A percentile compares a stretch with the other conserved stretches of the same genome.
Evolutionary conservation across 192 early-diverging fungal genomes (phyloP).

Genomic region (Coemansia sp.): DNA sequence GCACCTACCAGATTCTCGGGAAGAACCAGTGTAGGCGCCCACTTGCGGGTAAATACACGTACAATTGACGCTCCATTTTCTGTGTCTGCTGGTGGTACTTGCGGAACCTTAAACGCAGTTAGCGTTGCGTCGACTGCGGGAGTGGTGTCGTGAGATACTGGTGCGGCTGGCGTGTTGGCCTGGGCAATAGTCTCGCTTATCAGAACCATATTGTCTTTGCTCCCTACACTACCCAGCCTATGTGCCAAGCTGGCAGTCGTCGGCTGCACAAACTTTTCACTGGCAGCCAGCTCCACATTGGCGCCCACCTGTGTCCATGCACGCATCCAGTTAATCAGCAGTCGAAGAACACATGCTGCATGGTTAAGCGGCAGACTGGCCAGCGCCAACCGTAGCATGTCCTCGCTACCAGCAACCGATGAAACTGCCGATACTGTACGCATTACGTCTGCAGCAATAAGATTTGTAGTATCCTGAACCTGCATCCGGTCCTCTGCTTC

Average conservation of each 20-base stretch:
- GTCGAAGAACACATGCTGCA: conserved; percentile 37
- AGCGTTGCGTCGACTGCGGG: conserved; percentile 36
- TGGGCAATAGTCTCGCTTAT: conserved; percentile 10
- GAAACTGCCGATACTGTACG: conserved; percentile 33
- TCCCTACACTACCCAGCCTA: neutral
- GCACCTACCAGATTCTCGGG: conserved; percentile 23
- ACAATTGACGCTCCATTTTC: conserved; percentile 10
- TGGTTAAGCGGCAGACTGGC: conserved; percentile 32
- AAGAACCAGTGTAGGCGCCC: conserved; percentile 42
- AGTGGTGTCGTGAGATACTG: conserved; percentile 9
- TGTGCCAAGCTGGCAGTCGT: neutral
- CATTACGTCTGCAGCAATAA: conserved; percentile 24
- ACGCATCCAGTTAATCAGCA: conserved; percentile 39
- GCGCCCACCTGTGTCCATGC: conserved; percentile 36
- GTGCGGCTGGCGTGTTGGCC: conserved; percentile 1
- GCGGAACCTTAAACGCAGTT: conserved; percentile 30
- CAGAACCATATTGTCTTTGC: conserved; percentile 2
- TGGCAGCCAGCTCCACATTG: conserved; percentile 48
- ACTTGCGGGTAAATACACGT: conserved; percentile 35
- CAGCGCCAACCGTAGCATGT: conserved; percentile 40
- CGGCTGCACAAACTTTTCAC: conserved; percentile 23
- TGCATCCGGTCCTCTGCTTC: conserved; percentile 2
- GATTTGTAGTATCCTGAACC: neutral
- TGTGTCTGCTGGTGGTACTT: neutral
- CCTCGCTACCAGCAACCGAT: conserved; percentile 23